Conservation (phyloP, 1,284 basidiomycete species). For the Schizopora paradoxa region DNA sequence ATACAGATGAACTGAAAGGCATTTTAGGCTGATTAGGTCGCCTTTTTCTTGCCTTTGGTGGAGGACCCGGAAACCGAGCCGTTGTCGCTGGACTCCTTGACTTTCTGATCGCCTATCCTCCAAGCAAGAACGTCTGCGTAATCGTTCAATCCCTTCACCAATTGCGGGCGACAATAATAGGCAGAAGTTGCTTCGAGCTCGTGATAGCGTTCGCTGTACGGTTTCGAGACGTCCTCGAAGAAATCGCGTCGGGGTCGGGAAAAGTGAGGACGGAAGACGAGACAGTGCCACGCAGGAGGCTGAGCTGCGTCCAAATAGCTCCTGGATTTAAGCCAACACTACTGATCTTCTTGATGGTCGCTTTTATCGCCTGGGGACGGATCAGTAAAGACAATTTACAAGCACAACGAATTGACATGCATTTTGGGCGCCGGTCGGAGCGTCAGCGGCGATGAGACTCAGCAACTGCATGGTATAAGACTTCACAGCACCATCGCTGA, state of each 20-base stretch:
- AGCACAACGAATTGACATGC: constrained; percentile 27
- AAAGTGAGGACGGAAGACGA: constrained; percentile 14
- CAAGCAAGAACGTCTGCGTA: constrained; percentile 47
- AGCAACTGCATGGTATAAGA: constrained; percentile 55
- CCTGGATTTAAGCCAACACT: constrained; percentile 47
- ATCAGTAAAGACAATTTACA: constrained; percentile 1
- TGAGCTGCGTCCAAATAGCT: constrained; percentile 55
- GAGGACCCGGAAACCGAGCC: no score
- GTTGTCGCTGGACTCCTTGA: no score
- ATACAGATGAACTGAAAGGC: no score
- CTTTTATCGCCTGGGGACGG: constrained; percentile 36
- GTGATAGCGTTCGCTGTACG: constrained; percentile 29
- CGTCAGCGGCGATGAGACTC: constrained; percentile 42
- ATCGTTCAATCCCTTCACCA: constrained; percentile 43
- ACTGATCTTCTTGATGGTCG: constrained; percentile 46
- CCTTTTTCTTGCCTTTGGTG: no score
- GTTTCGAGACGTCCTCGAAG: constrained; percentile 20
- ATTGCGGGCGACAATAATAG: constrained; percentile 47
- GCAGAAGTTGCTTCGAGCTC: constrained; percentile 57
- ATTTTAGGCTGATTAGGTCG: no score
- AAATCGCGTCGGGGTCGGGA: constrained; percentile 24
- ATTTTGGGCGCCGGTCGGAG: constrained; percentile 32
- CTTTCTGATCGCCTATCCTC: constrained; percentile 36
- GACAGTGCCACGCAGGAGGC: constrained; percentile 36
- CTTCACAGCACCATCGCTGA: constrained; percentile 58